phyloP scores from a whole-genome alignment of 371 early-diverging fungal species.

The Apophysomyces ossiformis region DNA sequence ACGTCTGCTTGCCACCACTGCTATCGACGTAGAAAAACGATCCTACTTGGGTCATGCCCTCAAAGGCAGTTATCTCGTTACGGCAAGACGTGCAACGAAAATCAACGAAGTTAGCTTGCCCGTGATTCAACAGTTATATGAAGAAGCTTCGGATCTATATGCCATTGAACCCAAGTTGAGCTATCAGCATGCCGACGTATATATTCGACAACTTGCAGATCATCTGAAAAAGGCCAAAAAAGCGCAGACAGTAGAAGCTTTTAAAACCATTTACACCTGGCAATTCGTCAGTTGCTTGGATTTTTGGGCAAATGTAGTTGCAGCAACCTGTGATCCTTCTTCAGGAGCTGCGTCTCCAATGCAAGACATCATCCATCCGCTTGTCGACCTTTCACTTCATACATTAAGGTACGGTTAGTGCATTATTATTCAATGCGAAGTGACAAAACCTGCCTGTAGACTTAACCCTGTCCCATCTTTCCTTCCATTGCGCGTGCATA shows the following conservation, averaged over 20 bases:
- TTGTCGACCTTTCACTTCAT: slow-evolving; percentile 38
- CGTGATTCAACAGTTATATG: slow-evolving; percentile 81
- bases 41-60: slow-evolving; percentile 53
- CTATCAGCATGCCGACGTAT: slow-evolving; percentile 88
- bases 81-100: slow-evolving; percentile 74
- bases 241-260: slow-evolving; percentile 78
- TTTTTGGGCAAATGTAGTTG: slow-evolving; percentile 84
- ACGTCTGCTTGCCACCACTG: slow-evolving; percentile 32
- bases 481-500: slow-evolving; percentile 90
- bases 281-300: slow-evolving; percentile 88
- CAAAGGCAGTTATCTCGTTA: slow-evolving; percentile 81
- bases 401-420: slow-evolving; percentile 30
- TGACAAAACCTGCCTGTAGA: slow-evolving; percentile 30
- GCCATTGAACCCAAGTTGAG: slow-evolving; percentile 72
- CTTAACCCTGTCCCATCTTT: slow-evolving; percentile 86
- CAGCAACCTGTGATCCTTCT: slow-evolving; percentile 65
- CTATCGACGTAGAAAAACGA: slow-evolving; percentile 38
- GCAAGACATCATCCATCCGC: slow-evolving; percentile 41
- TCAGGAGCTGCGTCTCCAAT: slow-evolving; percentile 35
- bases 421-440: slow-evolving; percentile 1
- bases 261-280: slow-evolving; percentile 91
- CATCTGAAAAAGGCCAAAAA: slow-evolving; percentile 85
- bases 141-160: slow-evolving; percentile 87
- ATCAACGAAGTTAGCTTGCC: slow-evolving; percentile 76
- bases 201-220: slow-evolving; percentile 88